These are phyloP conservation scores for Scenedesmus sp. DNA, from an alignment of 163 green algal species.

Conservation along the genomic window DNA sequence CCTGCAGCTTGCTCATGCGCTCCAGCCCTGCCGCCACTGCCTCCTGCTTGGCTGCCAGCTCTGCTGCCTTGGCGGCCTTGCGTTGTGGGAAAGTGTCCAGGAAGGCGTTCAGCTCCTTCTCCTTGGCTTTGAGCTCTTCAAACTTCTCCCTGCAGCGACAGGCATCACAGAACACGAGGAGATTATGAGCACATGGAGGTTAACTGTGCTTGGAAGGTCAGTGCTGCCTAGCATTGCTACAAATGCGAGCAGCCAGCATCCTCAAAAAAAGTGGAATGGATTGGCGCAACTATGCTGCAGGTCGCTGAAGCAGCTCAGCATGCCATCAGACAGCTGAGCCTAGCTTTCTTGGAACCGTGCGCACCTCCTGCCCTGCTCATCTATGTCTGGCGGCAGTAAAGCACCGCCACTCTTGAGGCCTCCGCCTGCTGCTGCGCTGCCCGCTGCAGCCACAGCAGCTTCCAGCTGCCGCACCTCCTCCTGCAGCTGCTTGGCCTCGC, in stretches of 20 bases:
- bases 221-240: too few species aligned
- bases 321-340: constrained; percentile 40
- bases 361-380: constrained; percentile 9
- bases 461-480: constrained; percentile 47
- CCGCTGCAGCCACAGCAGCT: not conserved
- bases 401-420: not conserved
- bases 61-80: constrained; percentile 62
- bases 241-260: constrained; percentile 54
- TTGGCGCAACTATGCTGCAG: constrained; percentile 33
- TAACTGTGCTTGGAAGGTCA: too few species aligned
- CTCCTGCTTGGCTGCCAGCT: constrained; percentile 62
- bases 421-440: not conserved
- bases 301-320: not conserved
- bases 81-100: constrained; percentile 74
- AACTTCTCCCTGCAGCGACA: constrained; percentile 68
- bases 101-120: constrained; percentile 77
- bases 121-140: constrained; percentile 73
- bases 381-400: not conserved
- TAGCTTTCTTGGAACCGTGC: not conserved
- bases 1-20: constrained; percentile 65
- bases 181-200: too few species aligned
- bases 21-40: constrained; percentile 70
- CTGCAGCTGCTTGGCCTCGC: constrained; percentile 32
- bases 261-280: too few species aligned
- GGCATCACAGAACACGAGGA: too few species aligned